A percentile compares a stretch with the other conserved stretches of the same genome.
phyloP scores from a whole-genome alignment of 108 stramenopile species.

The Stephanodiscus triporus region DNA sequence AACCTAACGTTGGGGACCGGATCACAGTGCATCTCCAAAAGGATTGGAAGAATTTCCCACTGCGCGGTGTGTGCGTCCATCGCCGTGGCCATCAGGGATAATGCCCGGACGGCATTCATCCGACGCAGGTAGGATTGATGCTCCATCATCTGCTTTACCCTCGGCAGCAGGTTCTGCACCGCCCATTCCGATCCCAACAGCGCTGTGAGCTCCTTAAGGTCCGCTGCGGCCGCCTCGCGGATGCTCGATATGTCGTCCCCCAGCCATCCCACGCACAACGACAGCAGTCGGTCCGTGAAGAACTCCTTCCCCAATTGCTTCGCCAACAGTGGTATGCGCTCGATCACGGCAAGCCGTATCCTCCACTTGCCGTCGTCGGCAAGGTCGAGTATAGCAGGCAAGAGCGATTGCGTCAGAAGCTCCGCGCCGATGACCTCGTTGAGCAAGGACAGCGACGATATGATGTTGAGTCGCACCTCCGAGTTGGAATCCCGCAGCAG shows the following conservation, averaged over 20 bases:
- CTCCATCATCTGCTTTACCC: slow-evolving; percentile 74
- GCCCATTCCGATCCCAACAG: slow-evolving; percentile 97
- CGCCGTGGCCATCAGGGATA: slow-evolving; percentile 71
- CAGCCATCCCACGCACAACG: slow-evolving; percentile 93
- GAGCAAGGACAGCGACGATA: slow-evolving; percentile 89
- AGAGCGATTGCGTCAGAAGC: slow-evolving; percentile 88
- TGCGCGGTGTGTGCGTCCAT: slow-evolving; percentile 68
- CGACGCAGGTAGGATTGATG: slow-evolving; percentile 85
- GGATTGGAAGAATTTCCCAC: slow-evolving; percentile 81
- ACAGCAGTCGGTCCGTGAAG: slow-evolving; percentile 83
- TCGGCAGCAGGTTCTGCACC: slow-evolving; percentile 81
- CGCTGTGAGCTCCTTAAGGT: slow-evolving; percentile 82
- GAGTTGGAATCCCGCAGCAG: slow-evolving; percentile 94
- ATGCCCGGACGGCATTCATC: slow-evolving; percentile 92
- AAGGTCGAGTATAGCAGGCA: slow-evolving; percentile 96
- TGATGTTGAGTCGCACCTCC: slow-evolving; percentile 95
- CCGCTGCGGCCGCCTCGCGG: slow-evolving; percentile 89
- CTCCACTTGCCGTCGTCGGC: slow-evolving; percentile 97
- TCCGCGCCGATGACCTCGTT: slow-evolving; percentile 96
- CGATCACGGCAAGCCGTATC: slow-evolving; percentile 95
- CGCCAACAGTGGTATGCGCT: slow-evolving; percentile 93
- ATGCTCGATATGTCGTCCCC: slow-evolving; percentile 93
- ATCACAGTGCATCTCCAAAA: slow-evolving; percentile 93
- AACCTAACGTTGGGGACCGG: slow-evolving; percentile 97
- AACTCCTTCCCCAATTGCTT: slow-evolving; percentile 91